Evolutionary conservation across 495 filamentous ascomycete genomes (phyloP), one percentile per base, ranked within the genome.

Genomic region (Parmelia sp.): DNA sequence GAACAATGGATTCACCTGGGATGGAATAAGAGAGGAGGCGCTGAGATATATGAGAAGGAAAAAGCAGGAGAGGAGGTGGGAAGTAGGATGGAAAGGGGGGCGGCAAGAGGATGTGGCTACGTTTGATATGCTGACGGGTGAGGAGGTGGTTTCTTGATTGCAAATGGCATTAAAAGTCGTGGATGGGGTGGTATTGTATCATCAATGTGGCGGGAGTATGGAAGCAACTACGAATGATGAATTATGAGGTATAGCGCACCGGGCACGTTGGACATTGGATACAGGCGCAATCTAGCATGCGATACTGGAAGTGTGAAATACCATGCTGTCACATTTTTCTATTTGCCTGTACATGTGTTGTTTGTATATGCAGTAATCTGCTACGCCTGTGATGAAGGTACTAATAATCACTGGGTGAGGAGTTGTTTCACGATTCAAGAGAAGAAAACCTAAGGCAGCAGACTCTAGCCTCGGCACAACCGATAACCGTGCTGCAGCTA

Each of bases 221-320:
- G 56, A 36, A 56, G n/a, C 15, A 21, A 17, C 44, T 19, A 63
- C 36, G 61, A 56, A 27, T 40, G 7, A 56, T 56, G 47, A 61
- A 23, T 25, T 23, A 45, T 25, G 42, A 61, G 59, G 21, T 61
- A 49, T 47, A 33, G 29, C n/a, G n/a, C n/a, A n/a, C n/a, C n/a
- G 10, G 27, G 29, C 17, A 33, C 17, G 11, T 55, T 33, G 29
- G 51, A 55, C 51, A 55, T 9, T 33, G 29, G 51, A 55, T 29
- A 55, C 3, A 29, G 27, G 51, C 17, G 51, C 51, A 33, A 61
- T 61, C 17, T n/a, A 49, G 40, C 19, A 45, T 35, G 4, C 15
- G 59, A 15, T 33, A 17, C 27, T 61, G 40, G 5, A 49, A 7
- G 29, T 33, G 21, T 7, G 5, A 35, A 21, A 55, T 53, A n/a